phyloP scores from a whole-genome alignment of 179 eudicot species.

The Patellifolia procumbens region DNA sequence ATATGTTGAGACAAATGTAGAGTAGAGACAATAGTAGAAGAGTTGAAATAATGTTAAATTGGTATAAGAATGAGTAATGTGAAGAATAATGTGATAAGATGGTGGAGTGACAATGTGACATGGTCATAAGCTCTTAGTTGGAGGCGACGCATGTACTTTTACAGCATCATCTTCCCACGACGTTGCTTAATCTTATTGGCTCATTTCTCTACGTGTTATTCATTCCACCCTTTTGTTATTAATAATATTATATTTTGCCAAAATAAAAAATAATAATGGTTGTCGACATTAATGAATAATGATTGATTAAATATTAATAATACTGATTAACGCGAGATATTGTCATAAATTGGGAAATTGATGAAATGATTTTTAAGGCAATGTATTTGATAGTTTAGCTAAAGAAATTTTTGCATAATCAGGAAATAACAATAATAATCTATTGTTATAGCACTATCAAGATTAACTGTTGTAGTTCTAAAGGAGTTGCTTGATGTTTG shows the following conservation, averaged over 20 bases:
- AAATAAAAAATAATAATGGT: no score
- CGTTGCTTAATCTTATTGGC: slow-evolving; percentile 4
- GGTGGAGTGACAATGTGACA: slow-evolving; percentile 3
- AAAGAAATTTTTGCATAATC: neutral
- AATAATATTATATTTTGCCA: no score
- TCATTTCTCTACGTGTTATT: slow-evolving; percentile 3
- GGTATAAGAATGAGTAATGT: neutral
- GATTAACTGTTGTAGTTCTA: neutral
- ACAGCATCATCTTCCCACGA: neutral
- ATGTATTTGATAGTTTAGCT: no score
- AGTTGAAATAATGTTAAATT: neutral
- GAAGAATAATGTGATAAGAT: slow-evolving; percentile 4
- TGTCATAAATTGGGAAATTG: no score
- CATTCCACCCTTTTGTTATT: no score
- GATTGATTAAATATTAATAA: no score
- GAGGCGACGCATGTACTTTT: slow-evolving; percentile 8
- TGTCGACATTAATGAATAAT: no score
- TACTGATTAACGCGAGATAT: no score
- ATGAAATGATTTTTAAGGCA: no score
- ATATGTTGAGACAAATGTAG: neutral
- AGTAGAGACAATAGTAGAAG: neutral
- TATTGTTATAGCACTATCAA: neutral
- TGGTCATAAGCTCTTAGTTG: slow-evolving; percentile 9
- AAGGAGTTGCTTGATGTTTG: neutral
- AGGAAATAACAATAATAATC: neutral